Percentiles rank a stretch among this genome's conserved stretches.
Conservation (phyloP, 1,139 yeast species). For the Taphrina betulina region DNA sequence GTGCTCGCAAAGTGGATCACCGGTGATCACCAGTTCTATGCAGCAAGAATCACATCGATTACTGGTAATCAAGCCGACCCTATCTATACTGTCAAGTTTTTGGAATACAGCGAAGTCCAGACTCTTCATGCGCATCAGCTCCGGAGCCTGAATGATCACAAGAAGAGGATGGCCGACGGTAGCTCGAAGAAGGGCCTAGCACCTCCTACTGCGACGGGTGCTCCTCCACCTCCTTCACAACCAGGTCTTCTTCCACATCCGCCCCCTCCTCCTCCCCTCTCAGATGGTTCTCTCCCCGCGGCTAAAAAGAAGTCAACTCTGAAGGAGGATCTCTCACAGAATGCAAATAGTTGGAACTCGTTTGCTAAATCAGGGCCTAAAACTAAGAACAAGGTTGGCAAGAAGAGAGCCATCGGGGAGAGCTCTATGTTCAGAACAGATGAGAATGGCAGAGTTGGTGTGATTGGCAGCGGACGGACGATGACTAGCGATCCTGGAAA, state of each 20-base stretch:
- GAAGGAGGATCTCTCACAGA: slow-evolving; percentile 9
- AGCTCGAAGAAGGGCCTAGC: background rate
- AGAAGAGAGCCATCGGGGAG: slow-evolving; percentile 39
- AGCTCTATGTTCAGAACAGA: slow-evolving; percentile 42
- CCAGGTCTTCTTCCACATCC: slow-evolving; percentile 2
- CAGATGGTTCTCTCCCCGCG: background rate
- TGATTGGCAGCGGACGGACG: slow-evolving; percentile 40
- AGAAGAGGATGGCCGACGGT: background rate
- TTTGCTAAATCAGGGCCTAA: slow-evolving; percentile 33
- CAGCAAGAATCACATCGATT: slow-evolving; percentile 42
- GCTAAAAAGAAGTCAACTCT: slow-evolving; percentile 17
- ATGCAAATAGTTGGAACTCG: slow-evolving; percentile 17
- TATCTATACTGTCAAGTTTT: slow-evolving; percentile 42
- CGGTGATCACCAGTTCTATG: slow-evolving; percentile 42
- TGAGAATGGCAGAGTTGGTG: slow-evolving; percentile 42
- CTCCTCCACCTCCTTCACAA: slow-evolving; percentile 19
- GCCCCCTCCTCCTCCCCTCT: slow-evolving; percentile 18
- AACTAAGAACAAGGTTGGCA: slow-evolving; percentile 41
- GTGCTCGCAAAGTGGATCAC: slow-evolving; percentile 42
- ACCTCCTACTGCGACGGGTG: background rate
- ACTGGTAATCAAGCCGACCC: slow-evolving; percentile 42
- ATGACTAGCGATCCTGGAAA: slow-evolving; percentile 34
- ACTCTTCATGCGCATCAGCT: slow-evolving; percentile 40
- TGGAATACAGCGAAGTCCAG: slow-evolving; percentile 39
- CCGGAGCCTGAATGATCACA: slow-evolving; percentile 33